These are phyloP conservation scores for Fusarium secorum DNA, from an alignment of 2,329 filamentous ascomycete genomes.

Conservation along the genomic window DNA sequence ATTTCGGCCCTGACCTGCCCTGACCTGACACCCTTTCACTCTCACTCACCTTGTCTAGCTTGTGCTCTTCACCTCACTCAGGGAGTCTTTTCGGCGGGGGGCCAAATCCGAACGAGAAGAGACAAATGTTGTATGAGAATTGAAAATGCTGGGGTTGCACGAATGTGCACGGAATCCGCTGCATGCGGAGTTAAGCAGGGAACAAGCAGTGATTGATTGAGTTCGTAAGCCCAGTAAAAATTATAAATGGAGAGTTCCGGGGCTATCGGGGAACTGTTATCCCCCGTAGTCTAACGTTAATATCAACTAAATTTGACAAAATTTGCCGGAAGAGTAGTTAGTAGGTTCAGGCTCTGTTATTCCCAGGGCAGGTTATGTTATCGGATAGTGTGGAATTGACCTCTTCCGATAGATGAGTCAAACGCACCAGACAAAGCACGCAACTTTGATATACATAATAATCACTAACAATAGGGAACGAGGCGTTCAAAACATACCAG, in stretches of 20 bases:
- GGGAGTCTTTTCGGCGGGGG: neutral
- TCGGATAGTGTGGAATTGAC: neutral
- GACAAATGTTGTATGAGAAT: neutral
- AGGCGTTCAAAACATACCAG: neutral
- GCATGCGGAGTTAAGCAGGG: slow-evolving; percentile 1
- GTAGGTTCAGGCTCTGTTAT: slow-evolving; percentile 5
- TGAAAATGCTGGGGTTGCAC: neutral
- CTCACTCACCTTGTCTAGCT: slow-evolving; percentile 17
- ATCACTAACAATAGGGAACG: neutral
- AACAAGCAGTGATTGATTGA: neutral
- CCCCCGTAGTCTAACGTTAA: slow-evolving; percentile 8
- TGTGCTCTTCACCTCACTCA: neutral
- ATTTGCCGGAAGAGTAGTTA: slow-evolving; percentile 13
- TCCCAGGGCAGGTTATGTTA: neutral
- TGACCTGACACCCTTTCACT: slow-evolving; percentile 16
- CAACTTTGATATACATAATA: neutral
- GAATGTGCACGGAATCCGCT: neutral
- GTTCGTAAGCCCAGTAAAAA: neutral
- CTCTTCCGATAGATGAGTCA: slow-evolving; percentile 8
- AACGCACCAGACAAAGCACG: neutral
- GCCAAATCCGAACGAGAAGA: neutral
- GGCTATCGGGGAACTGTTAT: slow-evolving; percentile 23
- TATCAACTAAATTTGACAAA: neutral
- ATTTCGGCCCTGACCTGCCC: slow-evolving; percentile 11
- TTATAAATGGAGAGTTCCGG: slow-evolving; percentile 4